These are phyloP conservation scores for Ceriops decandra DNA, from an alignment of 345 rosid genomes.

Conservation along the genomic window DNA sequence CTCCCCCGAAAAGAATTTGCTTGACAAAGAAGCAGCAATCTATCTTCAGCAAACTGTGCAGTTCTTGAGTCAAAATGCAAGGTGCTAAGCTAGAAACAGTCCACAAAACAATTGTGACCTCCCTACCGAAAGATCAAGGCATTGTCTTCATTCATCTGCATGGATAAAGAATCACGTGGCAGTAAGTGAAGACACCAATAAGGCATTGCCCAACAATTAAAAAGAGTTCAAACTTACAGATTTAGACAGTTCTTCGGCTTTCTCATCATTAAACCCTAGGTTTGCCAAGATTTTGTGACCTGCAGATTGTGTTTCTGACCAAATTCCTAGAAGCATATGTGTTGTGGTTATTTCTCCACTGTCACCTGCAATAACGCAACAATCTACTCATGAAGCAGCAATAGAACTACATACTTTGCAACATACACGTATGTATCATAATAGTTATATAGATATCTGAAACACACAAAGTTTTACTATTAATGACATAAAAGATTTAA, in stretches of 20 bases:
- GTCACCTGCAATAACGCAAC: constrained; percentile 45
- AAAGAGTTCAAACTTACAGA: constrained; percentile 41
- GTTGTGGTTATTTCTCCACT: constrained; percentile 74
- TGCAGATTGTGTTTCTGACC: constrained; percentile 80
- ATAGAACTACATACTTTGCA: no score
- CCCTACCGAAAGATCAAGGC: constrained; percentile 42
- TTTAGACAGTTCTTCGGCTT: constrained; percentile 64
- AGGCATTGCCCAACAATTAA: not conserved
- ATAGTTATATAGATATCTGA: no score
- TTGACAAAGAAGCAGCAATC: constrained; percentile 1
- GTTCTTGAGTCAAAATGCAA: not conserved
- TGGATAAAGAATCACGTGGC: constrained; percentile 14
- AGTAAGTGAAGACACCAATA: not conserved
- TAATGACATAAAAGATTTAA: no score
- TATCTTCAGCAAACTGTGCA: not conserved
- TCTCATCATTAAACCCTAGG: constrained; percentile 76
- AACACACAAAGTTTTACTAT: no score
- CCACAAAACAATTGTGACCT: constrained; percentile 12
- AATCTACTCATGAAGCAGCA: not conserved
- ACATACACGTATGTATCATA: no score
- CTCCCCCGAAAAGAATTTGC: not conserved
- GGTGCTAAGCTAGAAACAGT: no score
- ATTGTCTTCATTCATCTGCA: constrained; percentile 63
- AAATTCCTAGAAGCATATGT: constrained; percentile 70
- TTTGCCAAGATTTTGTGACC: constrained; percentile 57